Base-by-base conservation (phyloP, 805 yeast genomes). In the Grigorovia humatica region DNA sequence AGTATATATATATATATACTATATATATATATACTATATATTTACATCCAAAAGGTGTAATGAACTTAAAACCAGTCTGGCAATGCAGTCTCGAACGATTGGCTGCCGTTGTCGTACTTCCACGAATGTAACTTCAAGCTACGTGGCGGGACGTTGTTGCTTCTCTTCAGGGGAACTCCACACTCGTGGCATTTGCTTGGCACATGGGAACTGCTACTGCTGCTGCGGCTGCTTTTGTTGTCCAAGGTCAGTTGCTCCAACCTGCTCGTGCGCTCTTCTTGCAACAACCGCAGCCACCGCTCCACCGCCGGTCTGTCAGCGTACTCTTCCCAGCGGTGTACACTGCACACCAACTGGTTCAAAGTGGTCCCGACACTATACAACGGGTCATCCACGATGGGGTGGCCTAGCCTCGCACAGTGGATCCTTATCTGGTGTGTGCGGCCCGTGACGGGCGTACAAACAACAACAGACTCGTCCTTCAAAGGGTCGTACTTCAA, bases 351-450 rank as follows among this genome's bases (percentile, higher is more conserved):
- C 50, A 67, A 66, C 13, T 54, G 49, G 0, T 64, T 49, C 15
- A 67, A 57, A 1, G 65, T 53, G 9, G 50, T 54, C 2, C 49
- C 52, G 1, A 55, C 40, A 49, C 61, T 61, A 52, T 67, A 91
- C 4, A 90, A 75, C 0, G 96, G 95, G 65, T 91, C 99, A 61
- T 93, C 88, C 3, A 82, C 85, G 27, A 91, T 91, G 0, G 98
- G 96, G 60, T 73, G 77, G 0, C 96, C 96, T 17, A 93, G 59
- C 57, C 78, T 83, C 66, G 90, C 95, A 50, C 93, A 69, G 70
- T 93, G 99, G 0, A 93, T 95, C 55, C 99, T 73, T 47, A 93
- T 88, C 66, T 91, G 99, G 66, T 91, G 99, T 0, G 97, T 88
- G 60, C 99, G 74, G 0, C 99, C 99, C 0, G 98, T 90, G n/a